Evolutionary conservation across 768 basidiomycete species (phyloP), one percentile per base, ranked within the genome.

Genomic region (Chalciporus chontae): DNA sequence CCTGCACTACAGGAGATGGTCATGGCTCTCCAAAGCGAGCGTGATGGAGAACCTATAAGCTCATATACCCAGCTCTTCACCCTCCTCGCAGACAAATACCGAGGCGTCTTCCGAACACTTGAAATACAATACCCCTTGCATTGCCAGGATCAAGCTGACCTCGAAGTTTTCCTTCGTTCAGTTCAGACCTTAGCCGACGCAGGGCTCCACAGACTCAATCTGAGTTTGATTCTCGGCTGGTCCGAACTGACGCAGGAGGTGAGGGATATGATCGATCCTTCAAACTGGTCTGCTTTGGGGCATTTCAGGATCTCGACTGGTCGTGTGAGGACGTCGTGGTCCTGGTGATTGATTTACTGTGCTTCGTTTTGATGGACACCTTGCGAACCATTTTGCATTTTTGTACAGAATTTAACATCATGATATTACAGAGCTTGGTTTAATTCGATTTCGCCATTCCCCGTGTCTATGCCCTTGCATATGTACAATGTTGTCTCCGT

Each of bases 51-150:
- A 14, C 14, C 21, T 14, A 21, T 58, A 36, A 34, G 31, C 38
- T 59, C 43, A n/a, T 62, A 58, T 26, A 21, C 51, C 4, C 34
- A 55, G 17, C 59, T 62, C 36, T 29, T 64, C 36, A 14, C 29
- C 1, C 62, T 61, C 40, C 52, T 62, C 26, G 58, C 62, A 23
- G 47, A 57, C 49, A 62, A 62, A 41, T 62, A 58, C 47, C 45
- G 34, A 0, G 50, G 56, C 18, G 56, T 64, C 2, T 53, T 64
- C 44, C 61, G 34, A 45, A 52, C 49, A 29, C 43, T 62, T 21
- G 57, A 49, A 19, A 23, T 58, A 26, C 62, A 58, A 7, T 51
- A 64, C 37, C 45, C 55, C 38, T 23, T 62, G 36, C 18, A 51
- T 36, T 62, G 59, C 13, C 40, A 42, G 10, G 36, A 55, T n/a